Percentiles rank a stretch among this genome's conserved stretches.
phyloP scores from a whole-genome alignment of 768 basidiomycete genomes.

The Hericium coralloides region DNA sequence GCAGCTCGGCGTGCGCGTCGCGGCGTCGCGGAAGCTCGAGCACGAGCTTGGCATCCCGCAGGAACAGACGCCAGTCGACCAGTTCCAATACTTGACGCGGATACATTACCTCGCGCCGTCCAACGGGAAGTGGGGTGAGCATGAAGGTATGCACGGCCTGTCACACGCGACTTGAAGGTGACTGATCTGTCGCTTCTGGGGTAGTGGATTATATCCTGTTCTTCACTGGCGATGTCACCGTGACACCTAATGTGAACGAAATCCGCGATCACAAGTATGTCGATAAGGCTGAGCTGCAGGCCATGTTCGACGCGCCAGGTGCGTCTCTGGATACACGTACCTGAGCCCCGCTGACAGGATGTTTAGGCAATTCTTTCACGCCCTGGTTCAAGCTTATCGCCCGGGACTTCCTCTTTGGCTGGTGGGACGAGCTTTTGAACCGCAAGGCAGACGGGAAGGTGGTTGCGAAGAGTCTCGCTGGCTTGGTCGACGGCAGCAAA shows the following conservation, averaged over 20 bases:
- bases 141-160: conserved; percentile 61
- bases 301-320: conserved; percentile 83
- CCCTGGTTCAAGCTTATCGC: conserved; percentile 99
- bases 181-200: not conserved
- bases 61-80: conserved; percentile 65
- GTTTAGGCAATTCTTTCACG: conserved; percentile 78
- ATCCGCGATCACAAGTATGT: conserved; percentile 90
- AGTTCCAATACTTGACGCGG: conserved; percentile 90
- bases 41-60: conserved; percentile 93
- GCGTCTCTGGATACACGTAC: conserved; percentile 16
- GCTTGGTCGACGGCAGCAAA: conserved; percentile 60
- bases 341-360: not conserved
- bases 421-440: conserved; percentile 89
- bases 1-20: conserved; percentile 77
- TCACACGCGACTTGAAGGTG: not conserved
- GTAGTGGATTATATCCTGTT: conserved; percentile 98
- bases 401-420: conserved; percentile 91
- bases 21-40: conserved; percentile 92
- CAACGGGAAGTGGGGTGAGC: conserved; percentile 92
- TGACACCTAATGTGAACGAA: conserved; percentile 81
- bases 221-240: conserved; percentile 79
- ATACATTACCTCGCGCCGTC: conserved; percentile 98
- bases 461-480: conserved; percentile 51
- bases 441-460: conserved; percentile 53
- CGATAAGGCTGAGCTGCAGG: conserved; percentile 78